A percentile compares a stretch with the other conserved stretches of the same genome.
These are phyloP conservation scores for Diddensiella caesifluorescens DNA, from an alignment of 805 yeast genomes.

Conservation along the genomic window DNA sequence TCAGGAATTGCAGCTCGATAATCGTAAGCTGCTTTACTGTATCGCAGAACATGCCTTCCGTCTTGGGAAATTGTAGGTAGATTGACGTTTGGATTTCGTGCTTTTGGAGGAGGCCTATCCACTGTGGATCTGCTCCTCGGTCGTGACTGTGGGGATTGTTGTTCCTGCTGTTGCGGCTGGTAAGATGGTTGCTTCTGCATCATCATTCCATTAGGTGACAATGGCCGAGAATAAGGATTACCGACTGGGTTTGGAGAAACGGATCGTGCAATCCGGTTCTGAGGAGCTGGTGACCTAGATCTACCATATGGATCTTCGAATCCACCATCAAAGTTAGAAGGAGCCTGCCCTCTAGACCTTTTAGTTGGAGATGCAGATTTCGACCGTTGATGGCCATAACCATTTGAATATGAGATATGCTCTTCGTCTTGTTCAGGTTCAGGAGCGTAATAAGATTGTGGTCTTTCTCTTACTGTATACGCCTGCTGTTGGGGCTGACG, in stretches of 20 bases:
- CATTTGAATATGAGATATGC: conserved; percentile 3
- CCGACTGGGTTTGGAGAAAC: conserved; percentile 16
- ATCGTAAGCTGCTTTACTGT: conserved; percentile 51
- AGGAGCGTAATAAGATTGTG: conserved; percentile 14
- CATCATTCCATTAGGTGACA: conserved; percentile 4
- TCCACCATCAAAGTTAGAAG: conserved; percentile 1
- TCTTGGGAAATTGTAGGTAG: conserved; percentile 47
- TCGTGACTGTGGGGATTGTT: conserved; percentile 16
- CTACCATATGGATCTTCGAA: conserved; percentile 12
- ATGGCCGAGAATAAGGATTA: conserved; percentile 4
- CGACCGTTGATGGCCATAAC: conserved; percentile 16
- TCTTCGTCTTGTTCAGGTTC: conserved; percentile 10
- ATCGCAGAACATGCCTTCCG: conserved; percentile 49
- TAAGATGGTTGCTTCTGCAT: conserved; percentile 7
- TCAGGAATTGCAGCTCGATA: conserved; percentile 57
- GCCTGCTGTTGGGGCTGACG: conserved; percentile 23
- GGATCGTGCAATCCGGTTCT: conserved; percentile 7
- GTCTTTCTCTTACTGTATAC: conserved; percentile 16
- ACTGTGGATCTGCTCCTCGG: conserved; percentile 25
- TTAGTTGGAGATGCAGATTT: conserved; percentile 20
- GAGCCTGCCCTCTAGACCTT: conserved; percentile 1
- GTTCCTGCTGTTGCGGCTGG: conserved; percentile 13
- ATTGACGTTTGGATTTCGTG: conserved; percentile 8
- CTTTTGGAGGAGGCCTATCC: conserved; percentile 16
- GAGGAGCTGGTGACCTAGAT: conserved; percentile 11